Evolutionary conservation across 2,329 filamentous ascomycete species (phyloP).

Genomic region (Talaromyces rugulosus): DNA sequence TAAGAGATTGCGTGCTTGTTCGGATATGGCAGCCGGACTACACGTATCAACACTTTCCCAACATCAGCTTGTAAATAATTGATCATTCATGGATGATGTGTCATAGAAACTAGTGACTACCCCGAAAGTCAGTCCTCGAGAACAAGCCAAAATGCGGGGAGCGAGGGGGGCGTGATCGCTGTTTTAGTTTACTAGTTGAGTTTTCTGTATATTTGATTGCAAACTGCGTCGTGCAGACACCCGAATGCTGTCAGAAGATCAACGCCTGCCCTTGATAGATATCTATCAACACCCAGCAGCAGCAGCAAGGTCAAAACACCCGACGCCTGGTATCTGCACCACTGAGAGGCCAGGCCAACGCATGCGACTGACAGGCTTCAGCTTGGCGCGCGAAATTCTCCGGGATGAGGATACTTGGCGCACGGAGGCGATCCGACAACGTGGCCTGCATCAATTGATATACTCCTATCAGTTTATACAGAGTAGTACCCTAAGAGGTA

Average conservation of each 20-base stretch:
- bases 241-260: no score
- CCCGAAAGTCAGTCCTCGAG: background rate
- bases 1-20: background rate
- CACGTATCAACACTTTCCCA: background rate
- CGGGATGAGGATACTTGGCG: background rate
- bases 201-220: background rate
- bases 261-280: background rate
- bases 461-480: no score
- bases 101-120: background rate
- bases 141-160: background rate
- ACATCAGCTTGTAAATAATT: no score
- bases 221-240: no score
- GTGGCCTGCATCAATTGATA: background rate
- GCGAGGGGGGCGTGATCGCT: background rate
- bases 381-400: background rate
- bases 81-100: background rate
- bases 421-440: background rate
- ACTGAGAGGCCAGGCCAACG: background rate
- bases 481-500: no score
- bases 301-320: background rate
- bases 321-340: background rate
- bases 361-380: background rate
- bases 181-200: background rate
- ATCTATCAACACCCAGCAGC: background rate
- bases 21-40: background rate